A percentile compares a stretch with the other conserved stretches of the same genome.
Evolutionary conservation across 2,329 filamentous ascomycete genomes (phyloP).

Genomic region (Myotisia sp.): DNA sequence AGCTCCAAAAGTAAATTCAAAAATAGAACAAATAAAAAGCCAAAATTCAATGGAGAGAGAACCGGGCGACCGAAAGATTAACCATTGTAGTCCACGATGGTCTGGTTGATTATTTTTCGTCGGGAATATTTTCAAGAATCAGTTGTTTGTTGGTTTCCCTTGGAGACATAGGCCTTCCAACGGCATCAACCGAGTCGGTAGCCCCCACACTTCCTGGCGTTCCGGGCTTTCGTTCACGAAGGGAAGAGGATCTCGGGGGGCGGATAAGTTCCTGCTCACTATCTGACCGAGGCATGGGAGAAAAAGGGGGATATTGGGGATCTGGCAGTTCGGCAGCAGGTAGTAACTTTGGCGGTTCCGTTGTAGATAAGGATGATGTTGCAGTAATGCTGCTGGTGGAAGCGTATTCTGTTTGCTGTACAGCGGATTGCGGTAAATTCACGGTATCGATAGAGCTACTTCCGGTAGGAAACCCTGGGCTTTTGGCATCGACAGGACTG

Average conservation of each 20-base stretch:
- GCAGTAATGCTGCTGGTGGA: background rate
- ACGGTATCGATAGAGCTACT: constrained; percentile 15
- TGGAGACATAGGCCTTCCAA: background rate
- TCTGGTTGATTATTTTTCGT: too few relatives aligned
- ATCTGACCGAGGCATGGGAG: constrained; percentile 21
- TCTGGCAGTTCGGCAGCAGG: constrained; percentile 10
- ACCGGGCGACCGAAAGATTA: too few relatives aligned
- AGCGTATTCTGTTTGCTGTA: too few relatives aligned
- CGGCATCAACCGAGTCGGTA: constrained; percentile 4
- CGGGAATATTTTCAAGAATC: too few relatives aligned
- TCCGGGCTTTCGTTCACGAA: constrained; percentile 13
- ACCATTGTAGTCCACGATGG: too few relatives aligned
- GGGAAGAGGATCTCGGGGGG: constrained; percentile 28
- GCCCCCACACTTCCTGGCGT: constrained; percentile 5
- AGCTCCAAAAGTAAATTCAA: too few relatives aligned
- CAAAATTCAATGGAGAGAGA: too few relatives aligned
- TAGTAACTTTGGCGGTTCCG: constrained; percentile 9
- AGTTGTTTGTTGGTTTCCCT: too few relatives aligned
- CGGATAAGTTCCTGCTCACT: constrained; percentile 15
- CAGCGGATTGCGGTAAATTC: constrained; percentile 2
- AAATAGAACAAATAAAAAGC: too few relatives aligned
- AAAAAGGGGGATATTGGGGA: constrained; percentile 17
- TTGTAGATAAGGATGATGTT: background rate
- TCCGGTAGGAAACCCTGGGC: constrained; percentile 9
- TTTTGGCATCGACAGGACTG: constrained; percentile 19